Evolutionary conservation across 768 basidiomycete species (phyloP), one percentile per base, ranked within the genome.

Genomic region (Naganishia randhawae): DNA sequence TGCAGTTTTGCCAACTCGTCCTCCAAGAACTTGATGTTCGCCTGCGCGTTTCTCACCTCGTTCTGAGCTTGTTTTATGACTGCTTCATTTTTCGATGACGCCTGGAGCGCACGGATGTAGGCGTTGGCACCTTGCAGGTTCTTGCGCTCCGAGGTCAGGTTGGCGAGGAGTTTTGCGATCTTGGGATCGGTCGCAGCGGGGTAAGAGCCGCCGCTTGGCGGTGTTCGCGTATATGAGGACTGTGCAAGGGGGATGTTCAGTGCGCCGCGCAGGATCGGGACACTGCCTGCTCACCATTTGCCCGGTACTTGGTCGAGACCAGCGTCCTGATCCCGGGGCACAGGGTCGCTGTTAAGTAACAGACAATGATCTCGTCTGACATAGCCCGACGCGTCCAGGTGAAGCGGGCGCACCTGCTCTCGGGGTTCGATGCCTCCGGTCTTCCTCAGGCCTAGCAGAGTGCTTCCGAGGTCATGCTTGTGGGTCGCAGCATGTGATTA

Each of bases 51-150:
- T 29, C 78, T 71, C 41, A 80, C 78, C 62, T 80, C 78, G 61
- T 80, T 80, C 45, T 80, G 78, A 55, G 78, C 78, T 63, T 80
- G 78, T 63, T 78, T 76, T 51, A 80, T 80, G 51, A 80, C 78
- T 2, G 77, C 78, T 71, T 80, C 78, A 61, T 80, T 80, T 22
- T 71, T 70, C 5, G 77, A 78, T 19, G 78, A 80, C 0, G 75
- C 75, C 69, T 80, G 77, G 17, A 80, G 72, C 0, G 76, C 77
- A 45, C 77, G 70, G 71, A 78, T 75, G 39, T 76, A 75, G 0
- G 76, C 77, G 61, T 80, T 77, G 39, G 77, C 77, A 37, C 79
- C 77, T 69, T 77, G 74, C 35, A 76, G 65, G 63, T 76, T 78
- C 35, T 77, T 72, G 17, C 72, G 65, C 62, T 80, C 77, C 25